Evolutionary conservation across 306 rosid genomes (phyloP).

Genomic region (Dalbergia oliveri): DNA sequence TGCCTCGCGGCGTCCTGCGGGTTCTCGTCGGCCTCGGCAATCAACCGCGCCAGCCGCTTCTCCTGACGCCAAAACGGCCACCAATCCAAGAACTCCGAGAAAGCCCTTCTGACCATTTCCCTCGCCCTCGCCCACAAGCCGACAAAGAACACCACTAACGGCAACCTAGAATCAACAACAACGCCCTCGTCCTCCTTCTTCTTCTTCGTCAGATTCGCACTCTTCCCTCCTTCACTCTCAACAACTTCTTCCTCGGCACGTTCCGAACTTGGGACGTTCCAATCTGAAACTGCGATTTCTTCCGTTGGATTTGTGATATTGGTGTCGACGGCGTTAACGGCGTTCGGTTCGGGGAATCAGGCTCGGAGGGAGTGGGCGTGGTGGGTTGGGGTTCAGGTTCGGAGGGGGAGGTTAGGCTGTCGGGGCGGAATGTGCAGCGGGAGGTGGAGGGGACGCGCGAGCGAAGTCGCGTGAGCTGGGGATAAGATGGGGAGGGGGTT

Average conservation of each 20-base stretch:
- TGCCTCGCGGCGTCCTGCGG: slow-evolving; percentile 80
- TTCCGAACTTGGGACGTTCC: slow-evolving; percentile 26
- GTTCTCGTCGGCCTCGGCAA: slow-evolving; percentile 80
- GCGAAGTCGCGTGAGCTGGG: slow-evolving; percentile 44
- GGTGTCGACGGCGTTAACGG: neutral
- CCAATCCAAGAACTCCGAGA: slow-evolving; percentile 72
- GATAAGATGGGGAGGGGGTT: neutral
- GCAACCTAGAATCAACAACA: slow-evolving; percentile 48
- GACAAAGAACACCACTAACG: slow-evolving; percentile 69
- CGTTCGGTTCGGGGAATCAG: neutral
- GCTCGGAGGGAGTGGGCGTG: neutral
- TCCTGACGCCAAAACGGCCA: slow-evolving; percentile 96
- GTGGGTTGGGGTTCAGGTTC: slow-evolving; percentile 35
- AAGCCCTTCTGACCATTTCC: slow-evolving; percentile 54
- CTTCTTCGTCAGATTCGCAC: slow-evolving; percentile 45
- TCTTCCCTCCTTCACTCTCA: slow-evolving; percentile 48
- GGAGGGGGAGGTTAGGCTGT: slow-evolving; percentile 48
- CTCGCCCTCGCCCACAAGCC: slow-evolving; percentile 74
- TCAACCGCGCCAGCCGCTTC: slow-evolving; percentile 75
- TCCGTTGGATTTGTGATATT: neutral
- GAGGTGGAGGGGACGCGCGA: slow-evolving; percentile 35
- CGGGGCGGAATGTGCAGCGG: slow-evolving; percentile 70
- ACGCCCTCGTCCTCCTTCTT: slow-evolving; percentile 40
- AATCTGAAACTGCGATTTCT: slow-evolving; percentile 21
- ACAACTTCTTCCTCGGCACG: slow-evolving; percentile 10